phyloP scores from a whole-genome alignment of 305 asterid species.

The Fraxinus ornus region DNA sequence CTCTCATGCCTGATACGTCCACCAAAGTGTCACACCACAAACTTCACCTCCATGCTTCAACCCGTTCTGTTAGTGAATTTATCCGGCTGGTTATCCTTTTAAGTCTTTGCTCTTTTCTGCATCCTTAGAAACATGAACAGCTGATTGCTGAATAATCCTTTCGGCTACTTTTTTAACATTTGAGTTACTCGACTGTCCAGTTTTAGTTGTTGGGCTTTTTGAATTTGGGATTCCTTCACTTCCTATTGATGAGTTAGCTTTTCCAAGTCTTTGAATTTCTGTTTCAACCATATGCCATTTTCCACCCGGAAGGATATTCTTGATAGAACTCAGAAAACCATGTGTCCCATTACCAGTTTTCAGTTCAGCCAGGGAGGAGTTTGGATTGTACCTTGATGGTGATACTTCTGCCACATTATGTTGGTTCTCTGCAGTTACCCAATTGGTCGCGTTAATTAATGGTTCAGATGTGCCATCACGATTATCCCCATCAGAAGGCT shows the following conservation, averaged over 20 bases:
- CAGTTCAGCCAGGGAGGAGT: neutral
- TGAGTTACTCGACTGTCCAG: slow-evolving; percentile 30
- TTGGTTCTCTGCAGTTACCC: neutral
- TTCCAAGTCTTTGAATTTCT: neutral
- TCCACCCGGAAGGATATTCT: slow-evolving; percentile 4
- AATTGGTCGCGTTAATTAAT: neutral
- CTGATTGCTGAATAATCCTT: slow-evolving; percentile 24
- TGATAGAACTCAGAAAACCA: slow-evolving; percentile 1
- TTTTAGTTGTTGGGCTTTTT: neutral
- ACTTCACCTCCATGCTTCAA: slow-evolving; percentile 46
- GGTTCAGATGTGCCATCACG: neutral
- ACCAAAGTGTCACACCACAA: neutral
- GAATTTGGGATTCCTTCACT: neutral
- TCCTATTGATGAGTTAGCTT: neutral
- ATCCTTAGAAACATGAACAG: slow-evolving; percentile 12
- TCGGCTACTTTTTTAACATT: slow-evolving; percentile 23
- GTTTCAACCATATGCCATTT: neutral
- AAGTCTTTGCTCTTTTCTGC: slow-evolving; percentile 32
- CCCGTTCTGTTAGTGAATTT: slow-evolving; percentile 37
- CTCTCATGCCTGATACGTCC: neutral
- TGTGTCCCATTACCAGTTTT: neutral
- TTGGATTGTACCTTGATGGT: neutral
- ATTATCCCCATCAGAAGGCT: neutral
- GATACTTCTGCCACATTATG: neutral
- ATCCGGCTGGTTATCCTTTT: slow-evolving; percentile 34